Conservation (phyloP, 2,329 filamentous ascomycete species). For the Fusarium sulawesiense region DNA sequence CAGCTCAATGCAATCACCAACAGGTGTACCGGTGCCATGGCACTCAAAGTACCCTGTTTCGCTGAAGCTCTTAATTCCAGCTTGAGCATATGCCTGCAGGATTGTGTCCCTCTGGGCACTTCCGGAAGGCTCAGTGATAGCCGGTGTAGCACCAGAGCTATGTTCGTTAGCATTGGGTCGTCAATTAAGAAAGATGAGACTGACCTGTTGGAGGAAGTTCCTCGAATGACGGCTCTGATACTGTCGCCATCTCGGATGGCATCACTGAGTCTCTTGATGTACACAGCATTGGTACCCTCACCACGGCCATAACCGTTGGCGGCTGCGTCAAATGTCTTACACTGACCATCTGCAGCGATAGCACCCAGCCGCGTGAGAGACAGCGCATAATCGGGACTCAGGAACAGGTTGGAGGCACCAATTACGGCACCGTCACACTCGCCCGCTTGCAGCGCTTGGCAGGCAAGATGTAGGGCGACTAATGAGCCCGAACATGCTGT, state of each 20-base stretch:
- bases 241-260: constrained; percentile 65
- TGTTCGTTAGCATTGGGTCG: constrained; percentile 41
- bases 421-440: constrained; percentile 51
- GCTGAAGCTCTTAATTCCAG: constrained; percentile 36
- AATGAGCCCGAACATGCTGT: constrained; percentile 60
- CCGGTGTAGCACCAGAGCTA: constrained; percentile 59
- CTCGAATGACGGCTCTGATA: constrained; percentile 62
- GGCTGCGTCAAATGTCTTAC: constrained; percentile 60
- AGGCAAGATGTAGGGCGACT: constrained; percentile 56
- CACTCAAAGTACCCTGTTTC: constrained; percentile 48
- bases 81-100: constrained; percentile 41
- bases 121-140: constrained; percentile 64
- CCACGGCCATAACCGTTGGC: constrained; percentile 66
- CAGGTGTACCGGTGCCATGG: constrained; percentile 48
- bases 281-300: constrained; percentile 64
- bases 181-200: not conserved
- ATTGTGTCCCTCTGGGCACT: constrained; percentile 55
- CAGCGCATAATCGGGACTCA: constrained; percentile 43
- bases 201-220: constrained; percentile 58
- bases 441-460: constrained; percentile 47
- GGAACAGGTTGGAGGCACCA: constrained; percentile 48
- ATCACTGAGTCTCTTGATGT: constrained; percentile 65
- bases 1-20: constrained; percentile 47
- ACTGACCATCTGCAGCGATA: constrained; percentile 50
- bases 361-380: constrained; percentile 41